Evolutionary conservation across 78 protist genomes (phyloP), one percentile per base, ranked within the genome.

Genomic region (Dictyostelium capitatum): DNA sequence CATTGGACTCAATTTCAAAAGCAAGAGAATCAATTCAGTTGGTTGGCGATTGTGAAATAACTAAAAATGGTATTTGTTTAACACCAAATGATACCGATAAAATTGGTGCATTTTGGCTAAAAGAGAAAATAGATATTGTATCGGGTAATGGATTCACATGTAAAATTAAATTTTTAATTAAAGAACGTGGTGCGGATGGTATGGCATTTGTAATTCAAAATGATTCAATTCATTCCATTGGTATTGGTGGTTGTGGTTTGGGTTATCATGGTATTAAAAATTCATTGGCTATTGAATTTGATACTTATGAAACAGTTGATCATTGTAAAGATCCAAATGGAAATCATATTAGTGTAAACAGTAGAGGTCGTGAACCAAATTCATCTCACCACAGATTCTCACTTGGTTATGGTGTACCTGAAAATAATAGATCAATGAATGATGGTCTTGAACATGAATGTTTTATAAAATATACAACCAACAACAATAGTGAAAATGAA

Each of bases 131-230:
- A 6, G 56, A 79, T 28, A 50, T 89, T 17, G 9, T 73, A 20
- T 73, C 79, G 1, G 23, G 37, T 8, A 51, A 51, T 51, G 90
- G 82, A 7, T 94, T 79, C 12, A 48, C 62, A 47, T 59, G 74
- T 23, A 83, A 25, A 48, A 73, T 85, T 53, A 28, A 46, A 51
- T 94, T 94, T 80, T 47, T 28, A 50, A 94, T 80, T 30, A 54
- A 30, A 14, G 47, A 23, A 23, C 19, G 30, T 32, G 96, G 96
- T 32, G 96, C 96, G 7, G 96, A 94, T 51, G 96, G 96, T 37
- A 74, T 94, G 90, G 96, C 96, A 48, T 89, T 94, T 65, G 94
- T 94, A 7, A 28, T 94, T 25, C 96, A 94, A 37, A 94, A 94
- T 51, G 64, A 94, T 23, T n/a, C 74, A 2, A 9, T 11, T 2